Conservation (phyloP, 1,284 basidiomycete genomes). For the Leccinum pachyderme region DNA sequence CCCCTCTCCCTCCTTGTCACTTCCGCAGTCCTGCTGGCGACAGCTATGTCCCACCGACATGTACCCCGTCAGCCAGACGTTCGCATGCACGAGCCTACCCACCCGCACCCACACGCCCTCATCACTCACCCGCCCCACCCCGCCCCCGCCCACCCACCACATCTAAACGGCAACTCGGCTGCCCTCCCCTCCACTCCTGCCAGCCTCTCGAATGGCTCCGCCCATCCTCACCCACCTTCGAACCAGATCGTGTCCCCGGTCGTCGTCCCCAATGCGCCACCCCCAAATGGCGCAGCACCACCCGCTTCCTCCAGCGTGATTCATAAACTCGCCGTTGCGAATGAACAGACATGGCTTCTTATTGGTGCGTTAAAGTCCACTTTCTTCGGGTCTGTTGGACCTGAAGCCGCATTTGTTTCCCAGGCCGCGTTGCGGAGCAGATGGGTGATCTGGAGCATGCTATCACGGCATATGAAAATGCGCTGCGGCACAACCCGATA, state of each 20-base stretch:
- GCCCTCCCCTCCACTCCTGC: constrained; percentile 40
- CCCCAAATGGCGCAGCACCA: constrained; percentile 40
- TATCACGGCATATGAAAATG: constrained; percentile 86
- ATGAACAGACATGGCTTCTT: constrained; percentile 91
- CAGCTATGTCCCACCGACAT: constrained; percentile 60
- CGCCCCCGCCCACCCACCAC: constrained; percentile 39
- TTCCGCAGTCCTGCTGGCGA: constrained; percentile 19
- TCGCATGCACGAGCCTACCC: constrained; percentile 58
- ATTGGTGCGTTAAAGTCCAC: constrained; percentile 59
- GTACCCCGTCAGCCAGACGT: constrained; percentile 58
- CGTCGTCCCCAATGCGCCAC: constrained; percentile 40
- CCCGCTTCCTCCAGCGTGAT: constrained; percentile 47
- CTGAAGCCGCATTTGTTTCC: constrained; percentile 21
- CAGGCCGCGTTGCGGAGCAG: constrained; percentile 88
- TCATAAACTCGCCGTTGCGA: constrained; percentile 76
- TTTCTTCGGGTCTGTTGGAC: not conserved
- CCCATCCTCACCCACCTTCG: constrained; percentile 31
- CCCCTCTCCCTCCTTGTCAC: constrained; percentile 36
- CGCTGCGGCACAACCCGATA: constrained; percentile 87
- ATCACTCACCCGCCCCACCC: constrained; percentile 37
- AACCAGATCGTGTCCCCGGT: constrained; percentile 49
- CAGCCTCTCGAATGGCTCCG: constrained; percentile 42
- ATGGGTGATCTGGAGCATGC: constrained; percentile 90
- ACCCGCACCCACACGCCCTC: constrained; percentile 44
- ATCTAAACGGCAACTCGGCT: constrained; percentile 50